Base-by-base conservation (phyloP, 495 filamentous ascomycete species). In the Chaetomium tenue region DNA sequence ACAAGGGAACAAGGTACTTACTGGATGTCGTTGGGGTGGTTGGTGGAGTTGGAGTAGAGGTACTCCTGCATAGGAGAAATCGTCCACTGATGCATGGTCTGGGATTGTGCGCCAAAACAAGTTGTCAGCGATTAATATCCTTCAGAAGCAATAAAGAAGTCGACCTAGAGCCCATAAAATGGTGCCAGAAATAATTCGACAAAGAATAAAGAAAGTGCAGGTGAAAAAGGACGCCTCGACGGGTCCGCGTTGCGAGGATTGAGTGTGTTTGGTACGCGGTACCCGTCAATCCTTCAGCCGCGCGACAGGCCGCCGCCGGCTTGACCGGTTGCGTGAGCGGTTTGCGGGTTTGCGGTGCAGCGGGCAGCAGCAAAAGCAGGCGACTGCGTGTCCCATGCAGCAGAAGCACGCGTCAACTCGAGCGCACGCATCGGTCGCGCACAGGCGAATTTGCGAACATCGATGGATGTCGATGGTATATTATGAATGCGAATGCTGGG, bases 1-100 rank as follows among this genome's bases (percentile, higher is more conserved):
- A 79, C 76, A 77, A 78, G 67, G 61, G 71, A 66, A 72, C 52
- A 60, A 77, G 71, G 78, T 81, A 82, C 80, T 81, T 70, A 82
- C 80, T 82, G 80, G 67, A 81, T 72, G 64, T 81, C 79, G 69
- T 76, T 78, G 57, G 78, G 67, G 68, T 79, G 77, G 73, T 73
- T 76, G 68, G 77, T 76, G 78, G 79, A 78, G 77, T 73, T 77
- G 64, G 70, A 69, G 75, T 79, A 79, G 54, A 81, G 61, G 75
- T 81, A 80, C 72, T 78, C 79, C 69, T 76, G 71, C 72, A 77
- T 70, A 64, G 80, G 76, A 65, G 77, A 63, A 70, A 82, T 78
- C 72, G 78, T 80, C 80, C 79, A 82, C 75, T 81, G 76, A 76
- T 82, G 77, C 80, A 82, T 82, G 72, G 68, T 78, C 77, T 79